These are phyloP conservation scores for Prunus davidiana DNA, from an alignment of 306 rosid genomes.

Conservation along the genomic window DNA sequence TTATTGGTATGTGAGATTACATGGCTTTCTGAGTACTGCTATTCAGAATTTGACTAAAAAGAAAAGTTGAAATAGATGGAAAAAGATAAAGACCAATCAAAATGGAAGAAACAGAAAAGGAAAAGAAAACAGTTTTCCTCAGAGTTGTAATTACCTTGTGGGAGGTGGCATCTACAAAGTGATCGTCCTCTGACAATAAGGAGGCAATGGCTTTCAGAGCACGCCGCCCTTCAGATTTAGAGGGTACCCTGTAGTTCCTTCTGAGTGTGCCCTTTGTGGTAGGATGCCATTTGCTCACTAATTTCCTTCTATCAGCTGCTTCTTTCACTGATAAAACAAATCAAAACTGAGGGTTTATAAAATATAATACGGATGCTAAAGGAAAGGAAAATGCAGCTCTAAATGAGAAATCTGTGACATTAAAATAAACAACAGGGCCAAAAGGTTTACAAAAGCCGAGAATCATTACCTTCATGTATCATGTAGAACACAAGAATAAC, in stretches of 20 bases:
- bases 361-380: neutral
- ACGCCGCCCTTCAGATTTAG: slow-evolving; percentile 76
- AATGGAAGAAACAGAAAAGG: neutral
- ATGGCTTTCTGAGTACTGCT: neutral
- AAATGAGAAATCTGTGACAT: neutral
- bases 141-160: slow-evolving; percentile 64
- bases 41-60: neutral
- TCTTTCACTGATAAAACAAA: slow-evolving; percentile 37
- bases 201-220: slow-evolving; percentile 84
- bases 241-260: slow-evolving; percentile 83
- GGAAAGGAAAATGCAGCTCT: neutral
- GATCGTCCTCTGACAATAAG: slow-evolving; percentile 80
- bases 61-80: neutral
- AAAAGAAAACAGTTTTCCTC: neutral
- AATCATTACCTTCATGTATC: neutral
- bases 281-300: slow-evolving; percentile 96
- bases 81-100: neutral
- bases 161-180: slow-evolving; percentile 86
- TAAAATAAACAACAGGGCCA: neutral
- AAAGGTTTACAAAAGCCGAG: neutral
- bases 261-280: slow-evolving; percentile 91
- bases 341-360: neutral
- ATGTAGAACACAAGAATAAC: neutral
- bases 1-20: neutral
- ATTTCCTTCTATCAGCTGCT: slow-evolving; percentile 49